phyloP scores from a whole-genome alignment of 1,284 basidiomycete species.

The Tilletia walkeri region DNA sequence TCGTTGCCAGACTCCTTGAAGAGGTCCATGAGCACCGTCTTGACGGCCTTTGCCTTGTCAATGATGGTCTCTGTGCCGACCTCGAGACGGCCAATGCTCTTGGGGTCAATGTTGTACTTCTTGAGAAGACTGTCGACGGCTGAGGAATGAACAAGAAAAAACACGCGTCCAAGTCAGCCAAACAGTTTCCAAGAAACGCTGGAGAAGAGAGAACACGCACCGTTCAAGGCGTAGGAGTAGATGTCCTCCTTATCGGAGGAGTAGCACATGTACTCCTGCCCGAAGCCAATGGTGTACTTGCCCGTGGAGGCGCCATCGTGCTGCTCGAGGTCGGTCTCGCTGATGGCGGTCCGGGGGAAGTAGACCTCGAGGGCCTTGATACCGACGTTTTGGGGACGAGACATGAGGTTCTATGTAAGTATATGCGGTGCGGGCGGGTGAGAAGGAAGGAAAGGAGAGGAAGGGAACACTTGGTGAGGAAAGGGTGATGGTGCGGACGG shows the following conservation, averaged over 20 bases:
- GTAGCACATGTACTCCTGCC: constrained; percentile 97
- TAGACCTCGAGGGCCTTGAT: constrained; percentile 89
- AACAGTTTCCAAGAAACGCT: background rate
- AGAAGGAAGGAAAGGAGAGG: background rate
- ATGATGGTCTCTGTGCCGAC: constrained; percentile 99
- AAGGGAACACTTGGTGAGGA: background rate
- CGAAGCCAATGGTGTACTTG: constrained; percentile 99
- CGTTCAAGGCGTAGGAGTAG: constrained; percentile 93
- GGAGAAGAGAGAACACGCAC: constrained; percentile 60
- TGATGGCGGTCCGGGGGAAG: constrained; percentile 65
- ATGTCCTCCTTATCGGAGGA: constrained; percentile 94
- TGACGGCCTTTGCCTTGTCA: constrained; percentile 99
- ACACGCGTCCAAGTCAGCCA: background rate
- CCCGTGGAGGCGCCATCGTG: constrained; percentile 94
- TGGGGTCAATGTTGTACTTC: constrained; percentile 94
- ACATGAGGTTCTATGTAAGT: constrained; percentile 2
- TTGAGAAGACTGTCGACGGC: constrained; percentile 72
- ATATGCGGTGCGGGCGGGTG: background rate
- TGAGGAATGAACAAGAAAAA: constrained; percentile 24
- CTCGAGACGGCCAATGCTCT: constrained; percentile 91
- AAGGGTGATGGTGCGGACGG: background rate
- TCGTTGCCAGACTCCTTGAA: constrained; percentile 87
- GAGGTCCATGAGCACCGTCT: constrained; percentile 97
- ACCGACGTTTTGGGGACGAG: constrained; percentile 83
- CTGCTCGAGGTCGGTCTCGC: constrained; percentile 64